phyloP scores from a whole-genome alignment of 148 eudicot genomes.

The Vaccinium corymbosum region DNA sequence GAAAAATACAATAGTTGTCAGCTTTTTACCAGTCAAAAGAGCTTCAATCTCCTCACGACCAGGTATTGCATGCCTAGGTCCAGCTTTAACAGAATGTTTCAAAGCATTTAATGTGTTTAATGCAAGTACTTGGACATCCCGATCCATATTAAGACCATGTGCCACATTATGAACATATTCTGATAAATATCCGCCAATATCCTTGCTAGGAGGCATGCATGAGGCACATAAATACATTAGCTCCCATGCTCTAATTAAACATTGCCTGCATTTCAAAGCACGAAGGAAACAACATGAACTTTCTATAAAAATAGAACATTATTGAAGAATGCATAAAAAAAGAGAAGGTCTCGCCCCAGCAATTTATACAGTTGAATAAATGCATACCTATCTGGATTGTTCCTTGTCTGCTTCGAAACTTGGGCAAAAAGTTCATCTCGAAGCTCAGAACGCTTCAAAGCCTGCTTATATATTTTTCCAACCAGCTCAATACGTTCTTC shows the following conservation, averaged over 20 bases:
- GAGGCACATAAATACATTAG: slow-evolving; percentile 96
- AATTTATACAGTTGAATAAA: background rate
- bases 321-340: background rate
- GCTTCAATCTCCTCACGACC: slow-evolving; percentile 96
- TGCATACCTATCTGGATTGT: slow-evolving; percentile 78
- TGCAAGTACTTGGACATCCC: slow-evolving; percentile 78
- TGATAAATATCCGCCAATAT: slow-evolving; percentile 85
- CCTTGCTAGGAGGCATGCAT: slow-evolving; percentile 99
- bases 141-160: slow-evolving; percentile 52
- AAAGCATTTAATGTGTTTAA: slow-evolving; percentile 80
- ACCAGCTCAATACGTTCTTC: slow-evolving; percentile 87
- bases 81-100: slow-evolving; percentile 87
- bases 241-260: slow-evolving; percentile 87
- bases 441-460: slow-evolving; percentile 89
- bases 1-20: slow-evolving; percentile 93
- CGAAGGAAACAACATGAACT: slow-evolving; percentile 5
- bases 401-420: slow-evolving; percentile 94
- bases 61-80: slow-evolving; percentile 87
- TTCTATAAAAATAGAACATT: background rate
- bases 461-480: slow-evolving; percentile 87
- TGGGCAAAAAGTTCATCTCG: slow-evolving; percentile 96
- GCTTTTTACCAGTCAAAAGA: slow-evolving; percentile 75
- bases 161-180: slow-evolving; percentile 91
- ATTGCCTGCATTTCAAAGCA: slow-evolving; percentile 49
- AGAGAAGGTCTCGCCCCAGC: background rate